Percentiles rank a stretch among this genome's conserved stretches.
Conservation (phyloP, 1,139 yeast species). For the Debaryomyces subglobosus region DNA sequence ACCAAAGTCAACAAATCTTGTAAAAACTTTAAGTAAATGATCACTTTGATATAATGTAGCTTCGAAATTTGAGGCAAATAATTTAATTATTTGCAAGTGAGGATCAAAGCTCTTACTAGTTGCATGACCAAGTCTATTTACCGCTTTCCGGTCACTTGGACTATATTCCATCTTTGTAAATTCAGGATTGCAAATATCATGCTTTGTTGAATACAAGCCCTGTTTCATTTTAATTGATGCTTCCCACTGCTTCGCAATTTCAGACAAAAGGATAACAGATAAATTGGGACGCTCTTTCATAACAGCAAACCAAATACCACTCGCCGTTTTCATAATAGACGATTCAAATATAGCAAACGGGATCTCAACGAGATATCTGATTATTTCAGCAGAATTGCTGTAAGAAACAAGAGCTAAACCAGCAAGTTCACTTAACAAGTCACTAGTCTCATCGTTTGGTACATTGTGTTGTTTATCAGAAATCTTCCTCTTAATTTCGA, state of each 20-base stretch:
- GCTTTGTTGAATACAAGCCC: constrained; percentile 68
- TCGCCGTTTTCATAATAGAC: constrained; percentile 64
- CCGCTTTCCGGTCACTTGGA: constrained; percentile 71
- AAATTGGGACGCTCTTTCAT: constrained; percentile 65
- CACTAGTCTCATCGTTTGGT: constrained; percentile 36
- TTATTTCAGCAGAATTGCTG: constrained; percentile 51
- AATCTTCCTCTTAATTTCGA: constrained; percentile 17
- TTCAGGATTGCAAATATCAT: constrained; percentile 66
- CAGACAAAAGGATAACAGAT: constrained; percentile 66
- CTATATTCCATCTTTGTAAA: constrained; percentile 83
- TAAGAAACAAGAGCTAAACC: constrained; percentile 53
- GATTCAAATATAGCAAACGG: constrained; percentile 73
- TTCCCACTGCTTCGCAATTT: constrained; percentile 72
- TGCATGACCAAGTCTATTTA: constrained; percentile 54
- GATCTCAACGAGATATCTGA: constrained; percentile 62
- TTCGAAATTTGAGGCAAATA: constrained; percentile 81
- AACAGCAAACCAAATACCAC: constrained; percentile 79
- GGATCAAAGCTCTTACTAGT: constrained; percentile 65
- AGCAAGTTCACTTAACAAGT: constrained; percentile 51
- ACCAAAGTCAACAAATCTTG: constrained; percentile 62
- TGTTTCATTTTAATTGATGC: constrained; percentile 55
- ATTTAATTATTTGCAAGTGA: constrained; percentile 67
- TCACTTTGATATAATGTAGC: constrained; percentile 77
- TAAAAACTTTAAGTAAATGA: constrained; percentile 70
- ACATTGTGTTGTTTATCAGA: constrained; percentile 17